Conservation (phyloP, 1,284 basidiomycete species). For the Papiliotrema terrestris region DNA sequence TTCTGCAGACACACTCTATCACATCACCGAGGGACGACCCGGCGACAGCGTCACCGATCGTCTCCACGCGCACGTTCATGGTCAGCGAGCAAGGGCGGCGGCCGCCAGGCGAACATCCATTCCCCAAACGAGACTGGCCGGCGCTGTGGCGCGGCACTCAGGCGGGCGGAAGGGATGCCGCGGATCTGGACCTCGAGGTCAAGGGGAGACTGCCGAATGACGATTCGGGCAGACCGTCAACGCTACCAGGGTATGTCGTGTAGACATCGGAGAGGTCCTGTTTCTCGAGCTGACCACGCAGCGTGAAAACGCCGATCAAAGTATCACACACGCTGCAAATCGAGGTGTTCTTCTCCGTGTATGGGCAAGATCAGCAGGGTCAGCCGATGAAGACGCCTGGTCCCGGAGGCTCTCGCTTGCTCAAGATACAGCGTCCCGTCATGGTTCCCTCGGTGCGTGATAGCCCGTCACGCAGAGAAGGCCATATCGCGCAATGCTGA, state of each 20-base stretch:
- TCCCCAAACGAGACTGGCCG: slow-evolving; percentile 5
- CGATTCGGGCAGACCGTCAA: slow-evolving; percentile 14
- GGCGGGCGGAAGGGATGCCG: slow-evolving; percentile 15
- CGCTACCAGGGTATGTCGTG: slow-evolving; percentile 14
- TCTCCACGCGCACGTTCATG: slow-evolving; percentile 7
- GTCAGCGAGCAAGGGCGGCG: slow-evolving; percentile 15
- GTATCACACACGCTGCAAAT: slow-evolving; percentile 31
- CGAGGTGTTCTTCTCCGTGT: slow-evolving; percentile 38
- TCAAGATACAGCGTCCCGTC: slow-evolving; percentile 25
- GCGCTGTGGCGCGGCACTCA: slow-evolving; percentile 15
- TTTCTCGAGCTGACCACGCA: slow-evolving; percentile 6
- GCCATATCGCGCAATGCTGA: background rate
- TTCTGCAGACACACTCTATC: slow-evolving; percentile 20
- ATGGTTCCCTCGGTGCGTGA: slow-evolving; percentile 33
- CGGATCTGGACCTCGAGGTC: slow-evolving; percentile 4
- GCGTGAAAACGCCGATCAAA: slow-evolving; percentile 34
- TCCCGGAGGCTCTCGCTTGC: slow-evolving; percentile 22
- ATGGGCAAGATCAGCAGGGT: slow-evolving; percentile 26
- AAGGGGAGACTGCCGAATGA: slow-evolving; percentile 20
- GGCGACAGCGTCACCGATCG: slow-evolving; percentile 5
- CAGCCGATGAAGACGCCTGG: slow-evolving; percentile 12
- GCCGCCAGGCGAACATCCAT: slow-evolving; percentile 11
- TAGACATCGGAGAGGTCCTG: too few species aligned
- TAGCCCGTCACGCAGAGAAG: background rate
- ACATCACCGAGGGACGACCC: slow-evolving; percentile 20